Evolutionary conservation across 495 filamentous ascomycete genomes (phyloP).

Genomic region (Pyrenula aspistea): DNA sequence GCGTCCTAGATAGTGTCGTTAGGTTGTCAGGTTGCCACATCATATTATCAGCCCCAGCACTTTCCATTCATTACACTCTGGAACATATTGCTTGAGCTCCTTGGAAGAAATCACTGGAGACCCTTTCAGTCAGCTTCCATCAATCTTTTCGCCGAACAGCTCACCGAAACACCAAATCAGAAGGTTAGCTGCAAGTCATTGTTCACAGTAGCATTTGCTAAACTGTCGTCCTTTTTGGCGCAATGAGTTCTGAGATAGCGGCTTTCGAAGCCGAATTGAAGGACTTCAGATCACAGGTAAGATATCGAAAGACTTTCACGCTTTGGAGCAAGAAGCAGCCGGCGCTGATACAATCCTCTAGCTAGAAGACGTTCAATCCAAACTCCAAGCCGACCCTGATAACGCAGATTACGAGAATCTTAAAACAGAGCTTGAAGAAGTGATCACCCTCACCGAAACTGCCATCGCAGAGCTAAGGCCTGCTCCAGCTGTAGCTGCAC

Average conservation of each 20-base stretch:
- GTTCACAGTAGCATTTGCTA: neutral
- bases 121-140: too few relatives aligned
- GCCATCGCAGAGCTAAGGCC: constrained; percentile 71
- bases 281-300: constrained; percentile 73
- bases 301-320: constrained; percentile 7
- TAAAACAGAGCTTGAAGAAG: constrained; percentile 70
- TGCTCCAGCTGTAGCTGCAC: constrained; percentile 21
- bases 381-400: constrained; percentile 70
- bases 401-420: constrained; percentile 72
- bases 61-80: too few relatives aligned
- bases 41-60: too few relatives aligned
- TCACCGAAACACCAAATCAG: too few relatives aligned
- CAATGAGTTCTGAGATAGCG: constrained; percentile 47
- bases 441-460: constrained; percentile 66
- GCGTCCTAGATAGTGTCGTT: too few relatives aligned
- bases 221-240: neutral
- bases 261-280: constrained; percentile 64
- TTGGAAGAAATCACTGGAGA: too few relatives aligned
- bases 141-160: too few relatives aligned
- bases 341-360: constrained; percentile 17
- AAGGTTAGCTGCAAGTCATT: neutral
- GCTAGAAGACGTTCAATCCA: constrained; percentile 70
- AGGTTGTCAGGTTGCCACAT: too few relatives aligned
- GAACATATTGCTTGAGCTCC: too few relatives aligned
- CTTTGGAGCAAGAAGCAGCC: neutral